These are phyloP conservation scores for Ceratocystis cacaofunesta DNA, from an alignment of 2,329 filamentous ascomycete species.

Conservation along the genomic window DNA sequence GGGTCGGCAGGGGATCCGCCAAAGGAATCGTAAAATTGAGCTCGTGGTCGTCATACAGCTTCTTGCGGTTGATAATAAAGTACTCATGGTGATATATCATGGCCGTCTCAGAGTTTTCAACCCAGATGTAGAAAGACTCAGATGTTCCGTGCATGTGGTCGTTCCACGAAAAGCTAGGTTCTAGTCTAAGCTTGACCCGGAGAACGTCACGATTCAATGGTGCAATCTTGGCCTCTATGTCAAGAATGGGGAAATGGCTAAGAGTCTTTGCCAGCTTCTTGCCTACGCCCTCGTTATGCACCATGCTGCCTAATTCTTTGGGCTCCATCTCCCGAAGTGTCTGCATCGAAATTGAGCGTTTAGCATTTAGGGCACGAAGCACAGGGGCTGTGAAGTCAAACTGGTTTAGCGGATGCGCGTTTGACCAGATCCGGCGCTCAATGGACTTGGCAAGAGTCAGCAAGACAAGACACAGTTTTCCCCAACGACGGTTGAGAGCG, in stretches of 20 bases:
- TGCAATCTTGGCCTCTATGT: constrained; percentile 84
- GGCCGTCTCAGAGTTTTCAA: constrained; percentile 92
- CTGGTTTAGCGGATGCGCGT: constrained; percentile 85
- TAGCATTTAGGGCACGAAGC: constrained; percentile 72
- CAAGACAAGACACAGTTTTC: constrained; percentile 82
- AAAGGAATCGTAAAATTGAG: constrained; percentile 95
- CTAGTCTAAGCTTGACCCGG: constrained; percentile 73
- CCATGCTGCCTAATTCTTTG: constrained; percentile 74
- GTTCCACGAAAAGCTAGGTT: constrained; percentile 87
- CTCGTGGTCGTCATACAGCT: constrained; percentile 91
- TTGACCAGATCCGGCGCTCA: constrained; percentile 89
- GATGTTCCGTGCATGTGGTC: constrained; percentile 86
- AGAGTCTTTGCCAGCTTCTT: constrained; percentile 66
- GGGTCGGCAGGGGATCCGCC: constrained; percentile 79
- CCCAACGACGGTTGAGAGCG: constrained; percentile 86
- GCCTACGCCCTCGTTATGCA: constrained; percentile 83
- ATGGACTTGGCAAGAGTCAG: constrained; percentile 92
- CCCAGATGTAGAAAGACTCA: constrained; percentile 97
- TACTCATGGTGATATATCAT: constrained; percentile 97
- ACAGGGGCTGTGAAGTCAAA: constrained; percentile 81
- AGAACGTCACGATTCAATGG: constrained; percentile 89
- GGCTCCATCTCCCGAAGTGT: constrained; percentile 83
- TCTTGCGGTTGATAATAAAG: constrained; percentile 80
- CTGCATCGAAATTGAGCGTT: constrained; percentile 61
- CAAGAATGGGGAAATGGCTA: constrained; percentile 81